Evolutionary conservation across 805 yeast species (phyloP), one percentile per base, ranked within the genome.

Genomic region (Sugiyamaella chiloensis): DNA sequence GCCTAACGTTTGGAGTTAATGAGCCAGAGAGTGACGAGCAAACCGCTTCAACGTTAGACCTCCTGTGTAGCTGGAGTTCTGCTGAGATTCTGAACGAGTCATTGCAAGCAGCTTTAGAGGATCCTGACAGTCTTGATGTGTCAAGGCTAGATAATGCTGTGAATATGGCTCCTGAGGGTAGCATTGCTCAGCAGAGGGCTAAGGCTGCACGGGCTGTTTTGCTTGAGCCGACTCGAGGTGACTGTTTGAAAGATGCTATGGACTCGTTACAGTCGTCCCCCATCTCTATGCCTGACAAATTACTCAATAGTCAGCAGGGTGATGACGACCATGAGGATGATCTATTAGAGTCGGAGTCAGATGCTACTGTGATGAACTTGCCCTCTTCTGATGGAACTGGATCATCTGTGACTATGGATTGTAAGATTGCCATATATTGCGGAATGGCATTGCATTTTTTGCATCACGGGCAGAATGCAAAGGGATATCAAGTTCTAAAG

Each of bases 41-140:
- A 4, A 49, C 58, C 21, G 51, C 51, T 39, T 51, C 62, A 23
- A 56, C 60, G 12, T 50, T 63, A 6, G 69, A 65, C 40, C 56
- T 55, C 2, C 40, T 63, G 31, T 61, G 65, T 9, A 60, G 60
- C 11, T 63, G 60, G 61, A 53, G 54, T 48, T 53, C 65, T 7
- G 48, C 56, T 43, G 48, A 54, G 24, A 45, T 52, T 21, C 52
- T 60, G 16, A 58, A 63, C 16, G 50, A 48, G 14, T 58, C 49
- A 12, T 52, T 63, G 30, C 45, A 51, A 19, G 53, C 47, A 24
- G 40, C 43, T 21, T 51, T 59, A 3, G 55, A 47, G 48, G 47
- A 9, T 8, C 52, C 40, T n/a, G 32, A 34, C 26, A 49, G 42
- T 29, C 47, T 45, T 2, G 50, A 47, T 27, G 39, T 17, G 36